Evolutionary conservation across 129 eudicot species (phyloP).

Genomic region (Logfia minima): DNA sequence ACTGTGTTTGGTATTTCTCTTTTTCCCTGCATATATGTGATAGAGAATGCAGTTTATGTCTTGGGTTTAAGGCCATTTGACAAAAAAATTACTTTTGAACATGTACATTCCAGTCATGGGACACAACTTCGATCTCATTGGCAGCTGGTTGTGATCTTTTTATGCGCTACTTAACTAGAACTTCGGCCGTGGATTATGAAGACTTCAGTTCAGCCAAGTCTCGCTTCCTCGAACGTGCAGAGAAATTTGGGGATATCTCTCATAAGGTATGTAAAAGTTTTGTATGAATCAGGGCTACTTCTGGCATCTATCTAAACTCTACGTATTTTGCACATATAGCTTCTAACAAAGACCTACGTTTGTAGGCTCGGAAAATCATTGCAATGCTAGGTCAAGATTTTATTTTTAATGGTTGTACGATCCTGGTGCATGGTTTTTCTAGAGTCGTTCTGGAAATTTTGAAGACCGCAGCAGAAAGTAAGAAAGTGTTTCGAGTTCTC

Average conservation of each 20-base stretch:
- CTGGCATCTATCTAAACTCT: background rate
- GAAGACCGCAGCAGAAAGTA: slow-evolving; percentile 78
- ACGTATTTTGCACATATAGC: background rate
- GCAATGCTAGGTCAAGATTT: slow-evolving; percentile 96
- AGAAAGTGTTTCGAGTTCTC: slow-evolving; percentile 76
- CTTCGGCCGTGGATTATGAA: slow-evolving; percentile 89
- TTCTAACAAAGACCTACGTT: slow-evolving; percentile 15
- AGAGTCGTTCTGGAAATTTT: slow-evolving; percentile 84
- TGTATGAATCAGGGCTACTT: background rate
- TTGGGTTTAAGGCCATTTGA: slow-evolving; percentile 1
- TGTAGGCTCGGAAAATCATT: slow-evolving; percentile 85
- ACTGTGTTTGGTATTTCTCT: background rate
- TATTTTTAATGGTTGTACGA: slow-evolving; percentile 96
- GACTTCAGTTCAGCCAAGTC: slow-evolving; percentile 89
- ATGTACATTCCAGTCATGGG: slow-evolving; percentile 73
- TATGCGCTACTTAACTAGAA: slow-evolving; percentile 97
- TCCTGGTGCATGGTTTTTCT: slow-evolving; percentile 96
- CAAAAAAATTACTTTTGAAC: background rate
- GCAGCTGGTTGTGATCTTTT: slow-evolving; percentile 98
- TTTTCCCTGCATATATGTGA: background rate
- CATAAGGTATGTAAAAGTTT: slow-evolving; percentile 54
- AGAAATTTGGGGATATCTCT: slow-evolving; percentile 96
- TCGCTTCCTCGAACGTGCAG: slow-evolving; percentile 96
- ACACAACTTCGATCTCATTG: slow-evolving; percentile 88
- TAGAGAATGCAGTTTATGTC: slow-evolving; percentile 2